Conservation (phyloP, 1,139 yeast genomes). For the Hansenula lynferdii region DNA sequence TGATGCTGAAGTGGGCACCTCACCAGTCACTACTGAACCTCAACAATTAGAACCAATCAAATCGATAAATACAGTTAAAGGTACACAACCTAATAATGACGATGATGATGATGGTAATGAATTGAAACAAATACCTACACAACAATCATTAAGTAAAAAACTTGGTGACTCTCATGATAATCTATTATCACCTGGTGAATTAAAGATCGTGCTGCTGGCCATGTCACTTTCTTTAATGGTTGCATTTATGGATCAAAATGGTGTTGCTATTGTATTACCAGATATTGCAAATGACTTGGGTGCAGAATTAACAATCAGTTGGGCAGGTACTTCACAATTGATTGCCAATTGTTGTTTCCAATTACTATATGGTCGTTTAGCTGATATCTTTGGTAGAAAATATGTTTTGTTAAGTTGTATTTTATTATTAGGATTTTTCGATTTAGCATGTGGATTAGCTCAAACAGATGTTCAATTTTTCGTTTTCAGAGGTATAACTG, state of each 20-base stretch:
- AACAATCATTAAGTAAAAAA: neutral
- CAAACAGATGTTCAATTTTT: constrained; percentile 27
- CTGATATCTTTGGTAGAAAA: constrained; percentile 39
- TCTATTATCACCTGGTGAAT: neutral
- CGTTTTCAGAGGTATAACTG: constrained; percentile 33
- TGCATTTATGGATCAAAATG: constrained; percentile 21
- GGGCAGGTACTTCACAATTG: constrained; percentile 42
- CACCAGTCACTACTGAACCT: neutral
- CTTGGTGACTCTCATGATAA: constrained; percentile 5
- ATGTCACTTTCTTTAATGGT: constrained; percentile 4
- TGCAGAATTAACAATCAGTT: constrained; percentile 33
- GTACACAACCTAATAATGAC: neutral
- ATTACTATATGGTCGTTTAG: constrained; percentile 31
- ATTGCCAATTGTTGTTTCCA: constrained; percentile 36
- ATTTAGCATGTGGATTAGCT: constrained; percentile 29
- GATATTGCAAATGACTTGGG: constrained; percentile 31
- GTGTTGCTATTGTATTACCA: constrained; percentile 37
- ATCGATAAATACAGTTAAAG: neutral
- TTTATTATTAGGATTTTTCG: constrained; percentile 28
- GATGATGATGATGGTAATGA: neutral
- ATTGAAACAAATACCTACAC: neutral
- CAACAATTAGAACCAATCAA: neutral
- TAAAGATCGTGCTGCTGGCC: constrained; percentile 2
- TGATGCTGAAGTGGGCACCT: neutral
- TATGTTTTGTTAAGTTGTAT: constrained; percentile 28